Conservation (phyloP, 2,329 filamentous ascomycete species). For the Fusarium nygamai region DNA sequence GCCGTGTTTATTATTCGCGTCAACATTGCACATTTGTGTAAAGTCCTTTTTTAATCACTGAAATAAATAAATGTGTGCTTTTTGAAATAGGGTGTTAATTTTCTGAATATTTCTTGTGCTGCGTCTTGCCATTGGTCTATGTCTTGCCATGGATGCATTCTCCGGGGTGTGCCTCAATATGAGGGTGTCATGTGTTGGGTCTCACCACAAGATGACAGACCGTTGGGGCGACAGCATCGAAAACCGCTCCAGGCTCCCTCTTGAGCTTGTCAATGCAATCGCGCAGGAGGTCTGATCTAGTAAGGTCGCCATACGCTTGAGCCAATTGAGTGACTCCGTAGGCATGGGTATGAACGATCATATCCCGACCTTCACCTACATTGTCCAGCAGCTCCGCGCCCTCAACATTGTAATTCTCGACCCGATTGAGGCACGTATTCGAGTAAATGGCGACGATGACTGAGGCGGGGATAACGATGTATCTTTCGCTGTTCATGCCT, state of each 20-base stretch:
- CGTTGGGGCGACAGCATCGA: accelerated
- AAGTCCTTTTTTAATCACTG: neutral
- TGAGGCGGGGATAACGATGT: neutral
- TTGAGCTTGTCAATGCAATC: accelerated
- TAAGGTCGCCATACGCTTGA: neutral
- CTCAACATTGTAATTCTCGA: accelerated
- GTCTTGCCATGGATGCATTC: too few relatives aligned
- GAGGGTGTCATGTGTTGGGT: too few relatives aligned
- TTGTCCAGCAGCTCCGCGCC: neutral
- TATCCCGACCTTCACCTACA: neutral
- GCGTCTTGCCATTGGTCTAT: too few relatives aligned
- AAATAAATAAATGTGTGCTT: neutral
- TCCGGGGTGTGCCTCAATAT: too few relatives aligned
- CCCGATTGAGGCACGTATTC: neutral
- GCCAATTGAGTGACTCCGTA: neutral
- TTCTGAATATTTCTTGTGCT: too few relatives aligned
- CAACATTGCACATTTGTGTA: neutral
- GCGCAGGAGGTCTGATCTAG: accelerated
- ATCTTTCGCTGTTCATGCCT: neutral
- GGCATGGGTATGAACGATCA: neutral
- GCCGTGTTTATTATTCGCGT: too few relatives aligned
- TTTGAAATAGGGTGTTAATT: neutral
- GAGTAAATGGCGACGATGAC: neutral
- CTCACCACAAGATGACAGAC: neutral
- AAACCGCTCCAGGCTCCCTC: neutral